Percentiles rank a stretch among this genome's conserved stretches.
Evolutionary conservation across 768 basidiomycete species (phyloP).

Genomic region (Boletus reticuloceps): DNA sequence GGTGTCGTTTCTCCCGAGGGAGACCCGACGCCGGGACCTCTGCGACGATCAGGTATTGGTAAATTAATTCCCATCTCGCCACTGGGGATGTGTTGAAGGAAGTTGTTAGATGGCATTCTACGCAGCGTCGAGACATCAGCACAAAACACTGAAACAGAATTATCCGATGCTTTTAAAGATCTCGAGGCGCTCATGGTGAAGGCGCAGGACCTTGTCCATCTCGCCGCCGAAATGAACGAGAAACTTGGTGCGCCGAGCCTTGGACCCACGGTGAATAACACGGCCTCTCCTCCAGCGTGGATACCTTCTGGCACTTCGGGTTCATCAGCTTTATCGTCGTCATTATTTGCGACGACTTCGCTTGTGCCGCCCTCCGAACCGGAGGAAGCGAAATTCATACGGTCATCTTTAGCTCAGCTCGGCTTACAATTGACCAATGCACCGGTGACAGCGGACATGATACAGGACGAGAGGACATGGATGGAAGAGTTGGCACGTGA

Average conservation of each 20-base stretch:
- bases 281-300: conserved; percentile 13
- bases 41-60: conserved; percentile 32
- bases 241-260: conserved; percentile 54
- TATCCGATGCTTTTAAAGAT: conserved; percentile 79
- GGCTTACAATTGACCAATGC: conserved; percentile 76
- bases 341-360: conserved; percentile 26
- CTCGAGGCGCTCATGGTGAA: conserved; percentile 89
- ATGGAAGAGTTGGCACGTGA: conserved; percentile 79
- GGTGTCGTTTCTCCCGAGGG: conserved; percentile 16
- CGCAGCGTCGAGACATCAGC: conserved; percentile 68
- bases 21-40: conserved; percentile 9
- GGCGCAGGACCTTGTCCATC: conserved; percentile 87
- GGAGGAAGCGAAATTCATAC: conserved; percentile 84
- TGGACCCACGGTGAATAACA: conserved; percentile 1
- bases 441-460: conserved; percentile 88
- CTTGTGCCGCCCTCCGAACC: conserved; percentile 52
- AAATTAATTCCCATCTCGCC: not conserved
- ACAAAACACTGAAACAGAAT: conserved; percentile 57
- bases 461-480: conserved; percentile 78
- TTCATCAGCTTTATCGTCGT: conserved; percentile 21
- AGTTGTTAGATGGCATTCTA: conserved; percentile 70
- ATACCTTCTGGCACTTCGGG: conserved; percentile 15
- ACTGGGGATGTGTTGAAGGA: conserved; percentile 4
- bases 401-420: conserved; percentile 84
- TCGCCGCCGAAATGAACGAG: conserved; percentile 86